Evolutionary conservation across 305 asterid genomes (phyloP).

Genomic region (Solanum chacoense): DNA sequence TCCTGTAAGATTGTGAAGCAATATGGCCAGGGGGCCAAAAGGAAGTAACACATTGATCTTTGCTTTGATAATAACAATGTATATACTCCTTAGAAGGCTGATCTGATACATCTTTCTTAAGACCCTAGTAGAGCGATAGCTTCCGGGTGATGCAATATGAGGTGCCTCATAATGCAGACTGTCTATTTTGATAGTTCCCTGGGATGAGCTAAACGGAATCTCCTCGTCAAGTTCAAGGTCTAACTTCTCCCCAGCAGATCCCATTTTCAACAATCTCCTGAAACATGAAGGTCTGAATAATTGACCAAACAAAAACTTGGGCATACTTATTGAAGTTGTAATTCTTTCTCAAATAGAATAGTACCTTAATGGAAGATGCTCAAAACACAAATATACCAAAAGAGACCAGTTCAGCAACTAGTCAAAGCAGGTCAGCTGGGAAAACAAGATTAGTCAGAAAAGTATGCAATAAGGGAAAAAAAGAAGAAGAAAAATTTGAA

Average conservation of each 20-base stretch:
- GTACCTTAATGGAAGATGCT: neutral
- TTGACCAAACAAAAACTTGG: neutral
- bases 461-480: neutral
- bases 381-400: neutral
- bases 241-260: slow-evolving; percentile 41
- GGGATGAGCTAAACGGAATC: slow-evolving; percentile 45
- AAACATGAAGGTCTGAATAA: neutral
- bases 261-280: slow-evolving; percentile 33
- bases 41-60: slow-evolving; percentile 83
- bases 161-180: slow-evolving; percentile 45
- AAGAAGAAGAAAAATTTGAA: neutral
- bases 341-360: slow-evolving; percentile 4
- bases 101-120: slow-evolving; percentile 36
- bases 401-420: neutral
- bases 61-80: slow-evolving; percentile 63
- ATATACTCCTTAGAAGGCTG: slow-evolving; percentile 54
- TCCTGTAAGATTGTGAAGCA: slow-evolving; percentile 55
- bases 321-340: neutral
- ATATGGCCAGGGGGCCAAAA: slow-evolving; percentile 83
- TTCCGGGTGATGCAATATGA: slow-evolving; percentile 26
- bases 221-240: slow-evolving; percentile 74
- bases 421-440: neutral
- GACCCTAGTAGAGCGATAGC: slow-evolving; percentile 37
- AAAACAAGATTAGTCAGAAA: neutral
- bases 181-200: slow-evolving; percentile 33